These are phyloP conservation scores for Ceratocystis alfenasii DNA, from an alignment of 2,329 filamentous ascomycete species.

Conservation along the genomic window DNA sequence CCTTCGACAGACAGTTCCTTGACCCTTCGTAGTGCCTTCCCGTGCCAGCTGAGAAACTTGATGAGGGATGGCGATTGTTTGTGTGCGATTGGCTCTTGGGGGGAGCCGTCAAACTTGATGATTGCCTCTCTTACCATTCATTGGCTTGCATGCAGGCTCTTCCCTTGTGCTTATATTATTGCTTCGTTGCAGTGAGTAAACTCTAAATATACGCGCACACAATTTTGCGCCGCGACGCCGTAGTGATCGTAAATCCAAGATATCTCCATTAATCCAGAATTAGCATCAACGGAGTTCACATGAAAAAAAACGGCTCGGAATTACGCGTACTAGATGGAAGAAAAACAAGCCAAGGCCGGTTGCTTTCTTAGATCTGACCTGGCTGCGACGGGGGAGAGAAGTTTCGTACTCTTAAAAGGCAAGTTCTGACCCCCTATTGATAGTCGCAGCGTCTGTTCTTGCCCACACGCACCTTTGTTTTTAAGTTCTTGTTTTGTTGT, in stretches of 20 bases:
- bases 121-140: not conserved
- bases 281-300: not conserved
- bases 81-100: too few relatives aligned
- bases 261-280: not conserved
- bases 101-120: too few relatives aligned
- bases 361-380: not conserved
- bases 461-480: not conserved
- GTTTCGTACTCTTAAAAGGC: not conserved
- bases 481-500: not conserved
- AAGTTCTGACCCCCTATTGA: not conserved
- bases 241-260: not conserved
- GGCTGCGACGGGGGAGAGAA: too few relatives aligned
- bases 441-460: not conserved
- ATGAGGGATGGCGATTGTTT: too few relatives aligned
- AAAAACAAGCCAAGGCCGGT: not conserved
- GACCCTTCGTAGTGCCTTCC: too few relatives aligned
- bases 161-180: not conserved
- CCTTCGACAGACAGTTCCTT: too few relatives aligned
- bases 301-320: not conserved
- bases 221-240: not conserved
- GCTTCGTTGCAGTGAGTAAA: not conserved
- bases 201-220: not conserved
- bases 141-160: not conserved
- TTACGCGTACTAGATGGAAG: not conserved
- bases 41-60: too few relatives aligned